phyloP scores from a whole-genome alignment of 1,284 basidiomycete species.

The Ceratobasidium sp. region DNA sequence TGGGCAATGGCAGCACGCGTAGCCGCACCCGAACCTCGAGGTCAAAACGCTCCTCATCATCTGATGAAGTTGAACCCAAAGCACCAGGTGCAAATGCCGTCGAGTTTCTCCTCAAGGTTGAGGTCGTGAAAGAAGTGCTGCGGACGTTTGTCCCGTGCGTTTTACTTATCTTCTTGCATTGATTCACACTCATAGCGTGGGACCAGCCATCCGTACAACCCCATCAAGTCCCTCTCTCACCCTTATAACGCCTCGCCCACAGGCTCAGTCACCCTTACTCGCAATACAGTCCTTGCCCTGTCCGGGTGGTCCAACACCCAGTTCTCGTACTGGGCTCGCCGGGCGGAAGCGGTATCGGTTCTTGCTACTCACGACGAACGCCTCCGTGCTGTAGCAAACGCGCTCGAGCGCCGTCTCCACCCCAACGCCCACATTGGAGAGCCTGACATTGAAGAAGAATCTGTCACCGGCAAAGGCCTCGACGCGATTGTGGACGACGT shows the following conservation, averaged over 20 bases:
- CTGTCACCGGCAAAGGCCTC: conserved; percentile 58
- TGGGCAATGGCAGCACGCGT: conserved; percentile 55
- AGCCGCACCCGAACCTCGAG: conserved; percentile 54
- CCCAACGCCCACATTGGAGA: conserved; percentile 46
- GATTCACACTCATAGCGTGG: conserved; percentile 25
- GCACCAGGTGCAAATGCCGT: conserved; percentile 59
- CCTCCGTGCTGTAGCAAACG: conserved; percentile 58
- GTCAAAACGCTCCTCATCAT: conserved; percentile 42
- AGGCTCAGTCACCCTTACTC: conserved; percentile 61
- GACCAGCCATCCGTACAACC: conserved; percentile 63
- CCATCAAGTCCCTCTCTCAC: conserved; percentile 62
- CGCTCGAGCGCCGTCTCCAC: conserved; percentile 58
- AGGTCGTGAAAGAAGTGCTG: conserved; percentile 63
- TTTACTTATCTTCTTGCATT: neutral
- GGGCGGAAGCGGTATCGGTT: conserved; percentile 62
- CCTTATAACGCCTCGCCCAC: conserved; percentile 56
- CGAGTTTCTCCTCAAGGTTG: conserved; percentile 65
- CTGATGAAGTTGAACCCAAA: conserved; percentile 48
- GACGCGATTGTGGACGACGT: conserved; percentile 63
- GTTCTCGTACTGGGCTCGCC: conserved; percentile 65
- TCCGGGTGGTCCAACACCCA: conserved; percentile 66
- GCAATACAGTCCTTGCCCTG: conserved; percentile 60
- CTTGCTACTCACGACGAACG: conserved; percentile 58
- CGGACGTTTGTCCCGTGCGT: conserved; percentile 63
- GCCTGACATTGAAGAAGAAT: conserved; percentile 47